Conservation (phyloP, 148 eudicot species). For the Polygonum maritimum region DNA sequence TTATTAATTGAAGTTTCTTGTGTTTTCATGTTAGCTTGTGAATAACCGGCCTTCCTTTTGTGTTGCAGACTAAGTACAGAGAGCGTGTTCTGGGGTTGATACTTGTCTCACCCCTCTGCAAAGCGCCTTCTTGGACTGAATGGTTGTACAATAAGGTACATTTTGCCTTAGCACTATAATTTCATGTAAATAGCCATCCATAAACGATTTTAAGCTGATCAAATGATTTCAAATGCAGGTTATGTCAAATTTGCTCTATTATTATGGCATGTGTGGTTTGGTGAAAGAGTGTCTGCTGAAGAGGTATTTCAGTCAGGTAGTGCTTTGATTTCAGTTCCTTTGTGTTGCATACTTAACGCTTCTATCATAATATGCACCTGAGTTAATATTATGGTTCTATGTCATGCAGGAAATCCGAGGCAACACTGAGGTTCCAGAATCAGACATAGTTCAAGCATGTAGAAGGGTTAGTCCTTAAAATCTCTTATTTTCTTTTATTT, state of each 20-base stretch:
- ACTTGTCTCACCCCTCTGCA: slow-evolving; percentile 92
- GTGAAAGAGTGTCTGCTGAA: slow-evolving; percentile 81
- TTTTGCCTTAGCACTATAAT: slow-evolving; percentile 3
- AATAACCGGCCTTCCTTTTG: slow-evolving; percentile 13
- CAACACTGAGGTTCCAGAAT: slow-evolving; percentile 52
- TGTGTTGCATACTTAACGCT: slow-evolving; percentile 4
- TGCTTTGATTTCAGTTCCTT: slow-evolving; percentile 1
- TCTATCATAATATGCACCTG: background rate
- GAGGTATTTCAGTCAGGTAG: slow-evolving; percentile 87
- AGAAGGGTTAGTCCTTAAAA: slow-evolving; percentile 49
- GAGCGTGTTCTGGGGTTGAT: slow-evolving; percentile 80
- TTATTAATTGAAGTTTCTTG: background rate
- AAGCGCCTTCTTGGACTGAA: slow-evolving; percentile 96
- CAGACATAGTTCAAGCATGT: slow-evolving; percentile 69
- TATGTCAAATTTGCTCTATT: slow-evolving; percentile 74
- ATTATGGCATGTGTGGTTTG: slow-evolving; percentile 79
- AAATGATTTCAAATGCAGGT: slow-evolving; percentile 7
- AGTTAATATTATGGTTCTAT: background rate
- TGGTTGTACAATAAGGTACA: slow-evolving; percentile 90
- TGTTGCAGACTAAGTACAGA: slow-evolving; percentile 59
- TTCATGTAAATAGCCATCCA: background rate
- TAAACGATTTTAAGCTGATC: background rate
- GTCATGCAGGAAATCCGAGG: slow-evolving; percentile 64
- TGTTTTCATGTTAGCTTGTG: background rate
- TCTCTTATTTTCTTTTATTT: background rate